Conservation (phyloP, 306 rosid genomes). For the Spatholobus suberectus region DNA sequence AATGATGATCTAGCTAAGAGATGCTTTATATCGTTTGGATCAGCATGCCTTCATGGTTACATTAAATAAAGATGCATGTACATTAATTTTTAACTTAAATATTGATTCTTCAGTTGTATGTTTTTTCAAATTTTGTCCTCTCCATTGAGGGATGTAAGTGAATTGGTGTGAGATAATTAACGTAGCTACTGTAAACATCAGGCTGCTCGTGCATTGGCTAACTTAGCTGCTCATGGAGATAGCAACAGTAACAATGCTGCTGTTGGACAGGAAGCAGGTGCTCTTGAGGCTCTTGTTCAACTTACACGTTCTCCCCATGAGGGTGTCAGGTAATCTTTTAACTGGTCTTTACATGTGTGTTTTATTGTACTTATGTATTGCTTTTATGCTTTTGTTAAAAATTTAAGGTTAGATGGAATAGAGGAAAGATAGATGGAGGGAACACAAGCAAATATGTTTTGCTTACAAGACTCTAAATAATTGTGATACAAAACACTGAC, state of each 20-base stretch:
- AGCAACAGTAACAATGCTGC: slow-evolving; percentile 98
- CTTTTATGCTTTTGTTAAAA: slow-evolving; percentile 5
- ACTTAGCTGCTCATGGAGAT: slow-evolving; percentile 99
- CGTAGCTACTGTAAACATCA: slow-evolving; percentile 44
- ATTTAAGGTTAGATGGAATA: slow-evolving; percentile 1
- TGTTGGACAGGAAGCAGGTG: slow-evolving; percentile 99
- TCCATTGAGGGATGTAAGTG: slow-evolving; percentile 26
- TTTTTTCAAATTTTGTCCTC: not conserved
- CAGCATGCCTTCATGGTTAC: slow-evolving; percentile 8
- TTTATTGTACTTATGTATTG: not conserved
- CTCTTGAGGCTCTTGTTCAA: slow-evolving; percentile 99
- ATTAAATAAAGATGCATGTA: slow-evolving; percentile 5
- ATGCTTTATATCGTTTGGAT: slow-evolving; percentile 26
- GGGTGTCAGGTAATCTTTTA: slow-evolving; percentile 87
- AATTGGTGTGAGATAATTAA: slow-evolving; percentile 39
- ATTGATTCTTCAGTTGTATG: slow-evolving; percentile 17
- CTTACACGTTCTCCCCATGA: slow-evolving; percentile 95
- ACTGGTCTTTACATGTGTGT: slow-evolving; percentile 16
- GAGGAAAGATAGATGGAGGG: slow-evolving; percentile 7
- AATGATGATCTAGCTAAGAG: slow-evolving; percentile 13
- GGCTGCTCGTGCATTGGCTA: slow-evolving; percentile 99
- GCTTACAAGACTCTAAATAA: slow-evolving; percentile 21
- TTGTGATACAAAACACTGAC: slow-evolving; percentile 14
- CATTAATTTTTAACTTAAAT: not conserved
- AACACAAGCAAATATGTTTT: slow-evolving; percentile 3